Conservation (phyloP, 495 filamentous ascomycete genomes). For the Astrothelium macrocarpum region DNA sequence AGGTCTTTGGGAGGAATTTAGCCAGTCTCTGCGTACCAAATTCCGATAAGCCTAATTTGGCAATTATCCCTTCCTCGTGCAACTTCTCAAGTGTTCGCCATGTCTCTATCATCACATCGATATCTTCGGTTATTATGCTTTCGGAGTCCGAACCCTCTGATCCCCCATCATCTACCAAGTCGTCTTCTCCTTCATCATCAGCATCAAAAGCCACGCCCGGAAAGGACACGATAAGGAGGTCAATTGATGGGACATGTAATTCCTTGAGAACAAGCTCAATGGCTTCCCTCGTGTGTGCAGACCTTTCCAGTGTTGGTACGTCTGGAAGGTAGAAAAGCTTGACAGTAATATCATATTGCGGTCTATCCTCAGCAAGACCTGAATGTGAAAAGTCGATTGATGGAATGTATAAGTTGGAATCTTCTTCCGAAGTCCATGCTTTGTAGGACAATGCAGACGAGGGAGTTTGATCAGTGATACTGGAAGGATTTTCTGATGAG, state of each 20-base stretch:
- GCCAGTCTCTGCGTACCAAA: constrained; percentile 75
- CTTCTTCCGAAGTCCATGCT: constrained; percentile 56
- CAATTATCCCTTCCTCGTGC: constrained; percentile 58
- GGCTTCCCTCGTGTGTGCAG: constrained; percentile 61
- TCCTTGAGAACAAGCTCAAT: constrained; percentile 70
- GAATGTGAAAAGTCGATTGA: constrained; percentile 60
- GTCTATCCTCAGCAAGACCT: constrained; percentile 64
- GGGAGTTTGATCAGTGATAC: constrained; percentile 15
- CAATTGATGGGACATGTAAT: constrained; percentile 61
- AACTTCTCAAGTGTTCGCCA: constrained; percentile 67
- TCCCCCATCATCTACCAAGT: constrained; percentile 47
- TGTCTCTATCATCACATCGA: constrained; percentile 54
- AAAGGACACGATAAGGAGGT: constrained; percentile 87
- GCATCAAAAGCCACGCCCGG: constrained; percentile 90
- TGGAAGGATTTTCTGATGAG: constrained; percentile 22
- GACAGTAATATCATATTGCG: constrained; percentile 83
- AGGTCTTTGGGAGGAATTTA: constrained; percentile 54
- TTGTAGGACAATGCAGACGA: constrained; percentile 30
- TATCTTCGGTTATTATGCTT: constrained; percentile 46
- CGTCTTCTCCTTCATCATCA: constrained; percentile 73
- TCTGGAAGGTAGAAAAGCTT: constrained; percentile 83
- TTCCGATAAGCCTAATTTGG: constrained; percentile 74
- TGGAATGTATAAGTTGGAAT: constrained; percentile 61
- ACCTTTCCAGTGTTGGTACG: constrained; percentile 50
- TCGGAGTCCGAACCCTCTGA: constrained; percentile 33